These are phyloP conservation scores for Bipolaris sorokiniana DNA, from an alignment of 2,329 filamentous ascomycete genomes.

Conservation along the genomic window DNA sequence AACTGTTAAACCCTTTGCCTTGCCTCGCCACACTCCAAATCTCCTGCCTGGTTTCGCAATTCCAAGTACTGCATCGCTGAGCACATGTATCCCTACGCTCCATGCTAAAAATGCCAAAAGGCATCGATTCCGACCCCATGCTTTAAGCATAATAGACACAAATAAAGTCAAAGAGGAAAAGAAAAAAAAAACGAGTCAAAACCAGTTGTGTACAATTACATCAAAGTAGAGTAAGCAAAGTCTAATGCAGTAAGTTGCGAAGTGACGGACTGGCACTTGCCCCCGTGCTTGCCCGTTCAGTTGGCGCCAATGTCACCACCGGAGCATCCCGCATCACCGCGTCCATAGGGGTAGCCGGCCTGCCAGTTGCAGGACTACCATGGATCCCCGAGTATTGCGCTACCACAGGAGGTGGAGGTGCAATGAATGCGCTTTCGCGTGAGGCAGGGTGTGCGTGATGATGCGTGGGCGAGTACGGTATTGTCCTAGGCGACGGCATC, in stretches of 20 bases:
- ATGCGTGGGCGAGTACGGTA: conserved; percentile 48
- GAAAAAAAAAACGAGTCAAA: conserved; percentile 10
- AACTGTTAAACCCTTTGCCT: conserved; percentile 15
- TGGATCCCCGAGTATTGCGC: conserved; percentile 37
- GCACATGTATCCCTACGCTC: conserved; percentile 7
- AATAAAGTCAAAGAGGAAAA: conserved; percentile 11
- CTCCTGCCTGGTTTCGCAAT: conserved; percentile 20
- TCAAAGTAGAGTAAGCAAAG: conserved; percentile 15
- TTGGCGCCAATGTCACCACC: conserved; percentile 32
- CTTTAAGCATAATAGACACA: conserved; percentile 19
- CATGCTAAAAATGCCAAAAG: conserved; percentile 24
- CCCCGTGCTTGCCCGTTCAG: conserved; percentile 42
- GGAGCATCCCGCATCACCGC: conserved; percentile 43
- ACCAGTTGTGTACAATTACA: conserved; percentile 5
- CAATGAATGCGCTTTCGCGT: conserved; percentile 46
- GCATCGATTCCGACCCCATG: conserved; percentile 31
- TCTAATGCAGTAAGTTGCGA: conserved; percentile 55
- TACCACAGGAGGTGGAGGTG: conserved; percentile 30
- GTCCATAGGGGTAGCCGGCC: conserved; percentile 46
- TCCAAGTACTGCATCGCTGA: conserved; percentile 14
- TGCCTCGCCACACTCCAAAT: conserved; percentile 4
- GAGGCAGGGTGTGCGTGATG: conserved; percentile 42
- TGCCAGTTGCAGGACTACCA: conserved; percentile 41
- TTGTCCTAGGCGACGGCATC: conserved; percentile 45
- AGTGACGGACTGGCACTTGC: conserved; percentile 57